Evolutionary conservation across 768 basidiomycete genomes (phyloP).

Genomic region (Asterophora parasitica): DNA sequence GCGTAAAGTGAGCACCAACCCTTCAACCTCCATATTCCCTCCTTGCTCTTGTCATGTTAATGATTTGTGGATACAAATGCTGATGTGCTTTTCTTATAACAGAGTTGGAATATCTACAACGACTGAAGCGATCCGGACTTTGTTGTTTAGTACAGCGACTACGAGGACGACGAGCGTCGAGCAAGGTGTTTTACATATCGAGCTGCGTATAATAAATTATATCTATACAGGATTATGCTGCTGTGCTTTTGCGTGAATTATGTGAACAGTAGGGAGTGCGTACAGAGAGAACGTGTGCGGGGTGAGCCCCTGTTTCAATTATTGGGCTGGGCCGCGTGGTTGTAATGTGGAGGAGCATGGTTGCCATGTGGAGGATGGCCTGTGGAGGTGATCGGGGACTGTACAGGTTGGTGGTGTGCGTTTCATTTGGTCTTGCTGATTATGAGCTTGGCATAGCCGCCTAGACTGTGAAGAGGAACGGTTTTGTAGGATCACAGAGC

Average conservation of each 20-base stretch:
- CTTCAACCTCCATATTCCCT: neutral
- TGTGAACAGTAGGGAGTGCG: neutral
- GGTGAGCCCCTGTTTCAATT: neutral
- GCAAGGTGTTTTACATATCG: conserved; percentile 9
- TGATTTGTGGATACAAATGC: neutral
- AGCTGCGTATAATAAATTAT: conserved; percentile 17
- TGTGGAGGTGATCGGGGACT: neutral
- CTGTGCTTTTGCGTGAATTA: neutral
- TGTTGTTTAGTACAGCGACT: conserved; percentile 3
- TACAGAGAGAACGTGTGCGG: no score
- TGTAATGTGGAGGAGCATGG: neutral
- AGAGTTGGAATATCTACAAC: conserved; percentile 31
- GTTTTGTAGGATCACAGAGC: conserved; percentile 12
- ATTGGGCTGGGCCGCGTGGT: neutral
- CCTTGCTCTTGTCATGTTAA: no score
- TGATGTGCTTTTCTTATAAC: neutral
- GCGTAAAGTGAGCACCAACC: conserved; percentile 48
- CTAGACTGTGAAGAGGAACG: conserved; percentile 8
- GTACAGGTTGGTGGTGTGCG: no score
- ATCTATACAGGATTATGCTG: conserved; percentile 9
- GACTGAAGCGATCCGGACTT: conserved; percentile 3
- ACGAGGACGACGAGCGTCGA: neutral
- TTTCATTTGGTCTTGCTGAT: neutral
- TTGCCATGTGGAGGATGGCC: neutral
- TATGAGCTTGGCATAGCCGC: neutral